Conservation (phyloP, 257 asterid species). For the Lavandula angustifolia region DNA sequence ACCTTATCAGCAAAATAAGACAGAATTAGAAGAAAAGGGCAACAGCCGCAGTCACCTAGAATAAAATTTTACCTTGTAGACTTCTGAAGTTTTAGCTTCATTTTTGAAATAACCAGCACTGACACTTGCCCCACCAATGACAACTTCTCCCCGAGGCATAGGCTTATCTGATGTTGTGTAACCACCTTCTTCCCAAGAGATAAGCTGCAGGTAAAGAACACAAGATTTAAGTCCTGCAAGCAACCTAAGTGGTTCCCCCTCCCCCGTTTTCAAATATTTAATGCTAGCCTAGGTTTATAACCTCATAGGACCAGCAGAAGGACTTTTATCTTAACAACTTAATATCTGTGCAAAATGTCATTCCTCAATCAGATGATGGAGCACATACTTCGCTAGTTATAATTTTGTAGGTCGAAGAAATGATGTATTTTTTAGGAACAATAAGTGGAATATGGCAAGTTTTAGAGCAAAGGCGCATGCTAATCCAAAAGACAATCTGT, state of each 20-base stretch:
- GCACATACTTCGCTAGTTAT: too few relatives aligned
- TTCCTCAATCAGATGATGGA: too few relatives aligned
- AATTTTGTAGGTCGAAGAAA: too few relatives aligned
- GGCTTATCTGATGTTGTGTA: slow-evolving; percentile 74
- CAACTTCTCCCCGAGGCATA: slow-evolving; percentile 91
- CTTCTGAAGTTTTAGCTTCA: slow-evolving; percentile 78
- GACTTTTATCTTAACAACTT: background rate
- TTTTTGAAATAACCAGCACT: slow-evolving; percentile 87
- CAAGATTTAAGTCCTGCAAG: slow-evolving; percentile 23
- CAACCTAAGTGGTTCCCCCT: too few relatives aligned
- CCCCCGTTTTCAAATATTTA: background rate
- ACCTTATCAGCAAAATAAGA: slow-evolving; percentile 47
- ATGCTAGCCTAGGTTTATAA: slow-evolving; percentile 2
- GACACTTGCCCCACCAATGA: slow-evolving; percentile 82
- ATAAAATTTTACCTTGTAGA: slow-evolving; percentile 51
- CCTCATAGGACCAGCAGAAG: background rate
- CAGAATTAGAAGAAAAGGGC: background rate
- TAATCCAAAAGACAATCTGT: slow-evolving; percentile 14
- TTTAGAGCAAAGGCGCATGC: slow-evolving; percentile 15
- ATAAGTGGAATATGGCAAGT: slow-evolving; percentile 6
- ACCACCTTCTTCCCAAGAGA: slow-evolving; percentile 96
- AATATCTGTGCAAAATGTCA: background rate
- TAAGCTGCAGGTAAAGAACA: slow-evolving; percentile 57
- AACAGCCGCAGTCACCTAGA: slow-evolving; percentile 23
- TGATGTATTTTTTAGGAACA: too few relatives aligned